Base-by-base conservation (phyloP, 1,139 yeast genomes). In the Protomyces pachydermus region DNA sequence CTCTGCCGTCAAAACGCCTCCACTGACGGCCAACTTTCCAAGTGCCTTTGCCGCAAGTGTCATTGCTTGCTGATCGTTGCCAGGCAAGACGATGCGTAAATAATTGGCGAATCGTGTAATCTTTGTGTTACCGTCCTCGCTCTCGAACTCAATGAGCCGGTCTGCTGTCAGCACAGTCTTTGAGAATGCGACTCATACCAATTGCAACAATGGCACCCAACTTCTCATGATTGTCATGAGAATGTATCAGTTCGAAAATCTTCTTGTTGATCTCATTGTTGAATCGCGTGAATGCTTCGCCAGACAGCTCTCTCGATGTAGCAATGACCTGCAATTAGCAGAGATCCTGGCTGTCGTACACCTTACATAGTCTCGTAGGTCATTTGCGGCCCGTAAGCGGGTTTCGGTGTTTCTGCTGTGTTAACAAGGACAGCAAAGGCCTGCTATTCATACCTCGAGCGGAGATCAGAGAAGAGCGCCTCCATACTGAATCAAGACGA, bases 171-270 rank as follows among this genome's bases (percentile, higher is more conserved):
- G 14, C 42, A 34, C 14, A 52, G 32, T 6, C 32, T 28, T 28
- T 28, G 32, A 6, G 32, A 42, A 32, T 45, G 14, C 32, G 23
- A n/a, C 10, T 28, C 56, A 34, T 56, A 58, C 62, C 62, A 67
- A 93, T 86, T 8, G 97, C 98, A 16, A 90, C 83, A 48, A 91
- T 87, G 45, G 97, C 98, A 10, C 98, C 98, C 50, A 91, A 80
- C 68, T 88, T 86, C 68, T 87, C 91, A 38, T 81, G 76, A 1
- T 86, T 77, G 69, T 87, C 93, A 12, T 84, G 82, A 10, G 93
- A 84, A 70, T 90, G 91, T 60, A 91, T 82, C 63, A 91, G 79
- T 72, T 89, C 97, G 74, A 90, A 91, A 37, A 93, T 89, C 67
- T 88, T 84, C 72, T 90, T 88, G 77, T 91, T 91, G 68, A 93